A percentile compares a stretch with the other conserved stretches of the same genome.
phyloP scores from a whole-genome alignment of 441 rosid genomes.

The Bruguiera hainesii region DNA sequence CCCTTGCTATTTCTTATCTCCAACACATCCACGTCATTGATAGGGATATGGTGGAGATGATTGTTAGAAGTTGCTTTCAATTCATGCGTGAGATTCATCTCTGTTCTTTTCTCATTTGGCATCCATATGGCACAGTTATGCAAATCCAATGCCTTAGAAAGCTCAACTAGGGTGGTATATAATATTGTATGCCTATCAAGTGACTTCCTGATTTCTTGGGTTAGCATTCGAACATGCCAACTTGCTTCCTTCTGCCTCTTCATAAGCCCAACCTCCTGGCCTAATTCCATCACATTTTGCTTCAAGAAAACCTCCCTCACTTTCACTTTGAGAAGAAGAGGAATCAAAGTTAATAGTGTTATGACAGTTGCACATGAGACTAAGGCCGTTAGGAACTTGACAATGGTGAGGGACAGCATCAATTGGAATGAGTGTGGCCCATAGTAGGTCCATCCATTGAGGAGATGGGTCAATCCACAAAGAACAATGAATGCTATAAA shows the following conservation, averaged over 20 bases:
- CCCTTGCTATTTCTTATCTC: conserved; percentile 53
- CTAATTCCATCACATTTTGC: conserved; percentile 86
- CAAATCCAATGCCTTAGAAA: conserved; percentile 77
- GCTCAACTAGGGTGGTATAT: conserved; percentile 87
- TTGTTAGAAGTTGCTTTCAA: conserved; percentile 41
- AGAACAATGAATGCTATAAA: conserved; percentile 98
- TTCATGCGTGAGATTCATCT: conserved; percentile 79
- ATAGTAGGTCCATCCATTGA: conserved; percentile 87
- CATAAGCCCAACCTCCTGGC: conserved; percentile 83
- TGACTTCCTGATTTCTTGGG: conserved; percentile 90
- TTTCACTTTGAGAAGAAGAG: conserved; percentile 88
- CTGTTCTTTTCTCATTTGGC: conserved; percentile 58
- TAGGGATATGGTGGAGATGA: conserved; percentile 41
- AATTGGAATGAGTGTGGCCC: conserved; percentile 79
- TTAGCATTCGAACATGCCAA: conserved; percentile 86
- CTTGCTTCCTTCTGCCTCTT: conserved; percentile 86
- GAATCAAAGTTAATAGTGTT: conserved; percentile 83
- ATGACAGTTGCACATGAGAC: conserved; percentile 97
- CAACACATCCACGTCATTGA: conserved; percentile 57
- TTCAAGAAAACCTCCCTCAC: conserved; percentile 84
- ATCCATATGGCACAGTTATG: conserved; percentile 96
- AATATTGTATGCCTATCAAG: conserved; percentile 81
- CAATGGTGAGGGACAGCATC: conserved; percentile 74
- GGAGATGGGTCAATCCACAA: conserved; percentile 96
- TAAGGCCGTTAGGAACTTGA: conserved; percentile 84